These are phyloP conservation scores for Protomyces inundatus DNA, from an alignment of 1,139 yeast genomes.

Conservation along the genomic window DNA sequence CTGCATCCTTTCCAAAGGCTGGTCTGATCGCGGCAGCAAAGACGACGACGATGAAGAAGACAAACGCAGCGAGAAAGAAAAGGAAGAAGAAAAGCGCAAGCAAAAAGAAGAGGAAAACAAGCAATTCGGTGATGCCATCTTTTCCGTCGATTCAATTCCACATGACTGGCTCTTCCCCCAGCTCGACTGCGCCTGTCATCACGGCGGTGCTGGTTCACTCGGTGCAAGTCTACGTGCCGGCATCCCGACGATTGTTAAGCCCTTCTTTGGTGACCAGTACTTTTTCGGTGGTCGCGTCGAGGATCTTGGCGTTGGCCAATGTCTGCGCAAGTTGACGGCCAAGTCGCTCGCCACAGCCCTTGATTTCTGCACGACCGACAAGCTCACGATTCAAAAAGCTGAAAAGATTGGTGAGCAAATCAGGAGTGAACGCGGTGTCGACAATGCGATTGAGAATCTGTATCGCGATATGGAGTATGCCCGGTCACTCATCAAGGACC, in stretches of 20 bases:
- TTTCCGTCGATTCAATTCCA: constrained; percentile 66
- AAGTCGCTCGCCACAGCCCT: constrained; percentile 62
- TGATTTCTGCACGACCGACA: constrained; percentile 59
- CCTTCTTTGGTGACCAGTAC: constrained; percentile 94
- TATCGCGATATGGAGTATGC: constrained; percentile 80
- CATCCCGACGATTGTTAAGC: constrained; percentile 81
- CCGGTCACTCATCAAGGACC: constrained; percentile 20
- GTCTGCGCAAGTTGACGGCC: constrained; percentile 61
- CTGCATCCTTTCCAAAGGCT: constrained; percentile 85
- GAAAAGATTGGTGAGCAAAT: constrained; percentile 56
- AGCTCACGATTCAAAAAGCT: constrained; percentile 63
- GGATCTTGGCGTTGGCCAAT: constrained; percentile 83
- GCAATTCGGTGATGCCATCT: constrained; percentile 64
- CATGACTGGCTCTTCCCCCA: constrained; percentile 92
- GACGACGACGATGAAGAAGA: constrained; percentile 29
- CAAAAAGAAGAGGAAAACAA: constrained; percentile 38
- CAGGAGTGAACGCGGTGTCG: constrained; percentile 69
- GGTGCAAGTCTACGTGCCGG: constrained; percentile 89
- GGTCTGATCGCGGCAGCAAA: constrained; percentile 64
- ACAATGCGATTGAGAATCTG: constrained; percentile 65
- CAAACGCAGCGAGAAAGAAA: not conserved
- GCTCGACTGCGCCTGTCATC: constrained; percentile 92
- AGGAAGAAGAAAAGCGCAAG: constrained; percentile 30
- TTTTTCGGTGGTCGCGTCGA: constrained; percentile 83
- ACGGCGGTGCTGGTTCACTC: constrained; percentile 96